These are phyloP conservation scores for Cutaneotrichosporon dermatis DNA, from an alignment of 1,284 basidiomycete genomes.

Conservation along the genomic window DNA sequence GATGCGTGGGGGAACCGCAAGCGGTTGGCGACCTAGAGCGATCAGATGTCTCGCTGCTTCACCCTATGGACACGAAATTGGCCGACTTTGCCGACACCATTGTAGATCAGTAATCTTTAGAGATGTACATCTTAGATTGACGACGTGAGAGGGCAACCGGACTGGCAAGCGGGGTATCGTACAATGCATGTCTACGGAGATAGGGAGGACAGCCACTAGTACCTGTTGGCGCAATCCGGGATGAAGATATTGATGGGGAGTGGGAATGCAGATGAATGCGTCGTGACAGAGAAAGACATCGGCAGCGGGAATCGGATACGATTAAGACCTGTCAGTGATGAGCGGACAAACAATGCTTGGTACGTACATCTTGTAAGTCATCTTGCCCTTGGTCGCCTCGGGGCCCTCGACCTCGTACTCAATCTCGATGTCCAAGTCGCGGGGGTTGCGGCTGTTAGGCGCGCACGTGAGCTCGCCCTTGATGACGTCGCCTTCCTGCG, in stretches of 20 bases:
- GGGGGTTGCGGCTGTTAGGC: conserved; percentile 84
- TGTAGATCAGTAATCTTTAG: not conserved
- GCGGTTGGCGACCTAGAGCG: conserved; percentile 29
- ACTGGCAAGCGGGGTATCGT: conserved; percentile 15
- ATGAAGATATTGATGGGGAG: not conserved
- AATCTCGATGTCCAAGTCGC: conserved; percentile 85
- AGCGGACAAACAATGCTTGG: conserved; percentile 14
- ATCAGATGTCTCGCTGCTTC: too few relatives aligned
- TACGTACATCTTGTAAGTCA: conserved; percentile 53
- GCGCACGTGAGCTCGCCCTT: conserved; percentile 67
- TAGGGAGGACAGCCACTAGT: conserved; percentile 16
- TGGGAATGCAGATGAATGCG: not conserved
- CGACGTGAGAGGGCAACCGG: too few relatives aligned
- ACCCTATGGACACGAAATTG: too few relatives aligned
- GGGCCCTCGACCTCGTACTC: conserved; percentile 59
- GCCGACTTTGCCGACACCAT: not conserved
- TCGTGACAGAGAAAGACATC: not conserved
- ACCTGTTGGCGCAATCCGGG: conserved; percentile 19
- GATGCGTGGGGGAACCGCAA: conserved; percentile 49
- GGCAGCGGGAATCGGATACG: not conserved
- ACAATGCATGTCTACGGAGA: conserved; percentile 23
- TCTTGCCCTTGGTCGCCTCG: conserved; percentile 40
- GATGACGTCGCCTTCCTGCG: conserved; percentile 62
- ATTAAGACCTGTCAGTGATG: conserved; percentile 43
- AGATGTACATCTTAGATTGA: not conserved